Percentiles rank a stretch among this genome's conserved stretches.
phyloP scores from a whole-genome alignment of 495 filamentous ascomycete genomes.

The Aspergillus baeticus region DNA sequence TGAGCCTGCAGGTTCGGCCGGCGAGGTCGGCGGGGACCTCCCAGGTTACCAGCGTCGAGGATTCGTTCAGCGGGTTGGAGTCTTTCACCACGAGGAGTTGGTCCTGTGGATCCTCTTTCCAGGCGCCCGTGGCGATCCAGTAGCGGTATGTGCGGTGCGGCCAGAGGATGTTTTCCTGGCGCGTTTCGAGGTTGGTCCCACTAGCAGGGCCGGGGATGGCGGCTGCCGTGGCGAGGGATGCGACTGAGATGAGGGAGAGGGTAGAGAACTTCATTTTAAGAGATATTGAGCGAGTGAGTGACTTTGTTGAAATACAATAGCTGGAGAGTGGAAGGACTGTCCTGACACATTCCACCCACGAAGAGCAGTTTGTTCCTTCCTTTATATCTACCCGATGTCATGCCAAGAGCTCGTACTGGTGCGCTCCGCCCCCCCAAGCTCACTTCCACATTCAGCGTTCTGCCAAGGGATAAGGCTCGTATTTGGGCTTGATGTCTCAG shows the following conservation, averaged over 20 bases:
- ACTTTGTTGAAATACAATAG: too few species aligned
- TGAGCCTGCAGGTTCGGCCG: constrained; percentile 10
- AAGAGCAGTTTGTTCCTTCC: too few species aligned
- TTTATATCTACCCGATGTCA: too few species aligned
- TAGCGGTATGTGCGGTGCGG: constrained; percentile 13
- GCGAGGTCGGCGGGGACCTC: constrained; percentile 1
- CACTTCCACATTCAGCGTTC: too few species aligned
- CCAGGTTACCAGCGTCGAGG: constrained; percentile 14
- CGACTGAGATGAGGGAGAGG: neutral
- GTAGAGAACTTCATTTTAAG: neutral
- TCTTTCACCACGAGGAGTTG: constrained; percentile 19
- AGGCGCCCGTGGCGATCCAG: constrained; percentile 6
- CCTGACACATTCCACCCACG: too few species aligned
- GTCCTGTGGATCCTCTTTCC: constrained; percentile 15
- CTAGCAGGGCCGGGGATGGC: neutral
- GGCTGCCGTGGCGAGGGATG: neutral
- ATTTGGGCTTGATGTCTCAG: too few species aligned
- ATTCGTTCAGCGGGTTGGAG: constrained; percentile 7
- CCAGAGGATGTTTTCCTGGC: constrained; percentile 6
- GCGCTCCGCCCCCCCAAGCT: too few species aligned
- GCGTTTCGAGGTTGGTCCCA: neutral
- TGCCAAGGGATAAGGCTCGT: too few species aligned
- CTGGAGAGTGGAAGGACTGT: too few species aligned
- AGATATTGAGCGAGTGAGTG: too few species aligned
- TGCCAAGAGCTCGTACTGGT: too few species aligned